These are phyloP conservation scores for Orbilia oligospora DNA, from an alignment of 2,329 filamentous ascomycete genomes.

Conservation along the genomic window DNA sequence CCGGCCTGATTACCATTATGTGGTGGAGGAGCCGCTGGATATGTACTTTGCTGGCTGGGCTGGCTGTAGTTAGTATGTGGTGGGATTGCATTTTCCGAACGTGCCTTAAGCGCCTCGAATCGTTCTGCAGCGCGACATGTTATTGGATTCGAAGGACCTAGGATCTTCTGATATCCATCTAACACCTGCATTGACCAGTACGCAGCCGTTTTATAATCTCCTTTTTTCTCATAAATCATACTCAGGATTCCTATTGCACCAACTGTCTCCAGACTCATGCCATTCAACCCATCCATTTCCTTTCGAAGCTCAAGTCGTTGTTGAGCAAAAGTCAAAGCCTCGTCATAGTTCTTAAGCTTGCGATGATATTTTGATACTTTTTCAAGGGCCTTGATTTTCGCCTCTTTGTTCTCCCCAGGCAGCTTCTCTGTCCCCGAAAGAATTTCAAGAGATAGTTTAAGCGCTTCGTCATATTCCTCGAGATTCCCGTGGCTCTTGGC, in stretches of 20 bases:
- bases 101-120: background rate
- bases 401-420: background rate
- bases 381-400: background rate
- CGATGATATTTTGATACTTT: background rate
- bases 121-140: background rate
- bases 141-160: background rate
- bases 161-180: background rate
- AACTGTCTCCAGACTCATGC: background rate
- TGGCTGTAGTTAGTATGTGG: background rate
- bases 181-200: background rate
- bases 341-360: background rate
- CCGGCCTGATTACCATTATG: too few species aligned
- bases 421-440: background rate
- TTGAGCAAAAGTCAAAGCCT: background rate
- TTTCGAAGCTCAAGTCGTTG: background rate
- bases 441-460: background rate
- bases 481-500: background rate
- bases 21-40: background rate
- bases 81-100: background rate
- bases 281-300: background rate
- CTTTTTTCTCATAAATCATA: background rate
- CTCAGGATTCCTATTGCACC: background rate
- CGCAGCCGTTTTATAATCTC: background rate
- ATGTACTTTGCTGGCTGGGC: background rate
- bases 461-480: background rate